Conservation (phyloP, 108 stramenopile species). For the Seminavis robusta region DNA sequence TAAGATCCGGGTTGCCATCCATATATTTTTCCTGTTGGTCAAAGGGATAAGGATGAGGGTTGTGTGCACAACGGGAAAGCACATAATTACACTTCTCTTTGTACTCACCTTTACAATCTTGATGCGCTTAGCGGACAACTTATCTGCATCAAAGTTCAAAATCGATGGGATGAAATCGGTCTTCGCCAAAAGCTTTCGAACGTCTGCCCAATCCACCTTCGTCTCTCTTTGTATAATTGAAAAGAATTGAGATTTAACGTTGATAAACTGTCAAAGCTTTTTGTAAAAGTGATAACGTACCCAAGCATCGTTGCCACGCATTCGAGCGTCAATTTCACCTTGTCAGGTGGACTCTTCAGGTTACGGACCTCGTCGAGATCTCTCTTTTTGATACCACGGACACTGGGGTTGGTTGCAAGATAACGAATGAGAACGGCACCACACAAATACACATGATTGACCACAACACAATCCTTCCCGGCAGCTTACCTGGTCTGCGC, state of each 20-base stretch:
- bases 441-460: too few relatives aligned
- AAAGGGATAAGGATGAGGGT: too few relatives aligned
- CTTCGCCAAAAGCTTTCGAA: slow-evolving; percentile 87
- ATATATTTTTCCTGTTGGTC: slow-evolving; percentile 89
- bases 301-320: slow-evolving; percentile 96
- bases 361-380: slow-evolving; percentile 95
- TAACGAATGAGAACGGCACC: too few relatives aligned
- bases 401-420: too few relatives aligned
- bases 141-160: slow-evolving; percentile 92
- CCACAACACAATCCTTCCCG: too few relatives aligned
- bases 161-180: slow-evolving; percentile 96
- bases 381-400: slow-evolving; percentile 92
- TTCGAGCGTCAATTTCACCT: slow-evolving; percentile 92
- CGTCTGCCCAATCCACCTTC: slow-evolving; percentile 89
- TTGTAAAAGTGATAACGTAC: too few relatives aligned
- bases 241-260: too few relatives aligned
- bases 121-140: slow-evolving; percentile 74
- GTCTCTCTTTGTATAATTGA: too few relatives aligned
- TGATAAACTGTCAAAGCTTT: too few relatives aligned
- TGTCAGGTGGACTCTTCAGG: slow-evolving; percentile 90
- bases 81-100: too few relatives aligned
- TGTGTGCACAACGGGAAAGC: too few relatives aligned
- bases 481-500: too few relatives aligned
- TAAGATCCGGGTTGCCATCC: slow-evolving; percentile 71
- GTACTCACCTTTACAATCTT: slow-evolving; percentile 74